Percentiles rank a stretch among this genome's conserved stretches.
phyloP scores from a whole-genome alignment of 106 monocot genomes.

The Ottelia alismoides region DNA sequence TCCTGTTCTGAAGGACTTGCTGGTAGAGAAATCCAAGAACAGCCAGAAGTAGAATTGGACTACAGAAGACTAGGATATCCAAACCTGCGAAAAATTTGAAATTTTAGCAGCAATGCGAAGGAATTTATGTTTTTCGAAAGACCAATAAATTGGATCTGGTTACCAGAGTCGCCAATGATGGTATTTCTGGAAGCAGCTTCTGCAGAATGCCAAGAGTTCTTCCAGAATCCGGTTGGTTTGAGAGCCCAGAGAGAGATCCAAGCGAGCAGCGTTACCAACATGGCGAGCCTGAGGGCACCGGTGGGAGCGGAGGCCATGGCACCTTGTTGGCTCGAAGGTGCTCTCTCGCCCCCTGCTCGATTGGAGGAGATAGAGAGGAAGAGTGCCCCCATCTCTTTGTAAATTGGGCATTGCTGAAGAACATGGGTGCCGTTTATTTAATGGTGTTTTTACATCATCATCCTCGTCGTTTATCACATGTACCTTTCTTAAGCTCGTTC shows the following conservation, averaged over 20 bases:
- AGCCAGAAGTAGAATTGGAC: constrained; percentile 39
- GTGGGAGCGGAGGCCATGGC: too few relatives aligned
- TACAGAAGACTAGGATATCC: constrained; percentile 50
- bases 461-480: too few relatives aligned
- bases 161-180: constrained; percentile 34
- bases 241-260: constrained; percentile 57
- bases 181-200: constrained; percentile 33
- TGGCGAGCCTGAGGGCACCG: constrained; percentile 29
- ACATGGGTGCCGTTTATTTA: too few relatives aligned
- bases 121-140: background rate
- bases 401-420: too few relatives aligned
- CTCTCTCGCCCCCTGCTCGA: too few relatives aligned
- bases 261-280: constrained; percentile 18
- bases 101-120: background rate
- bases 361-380: too few relatives aligned
- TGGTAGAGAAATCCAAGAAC: constrained; percentile 25
- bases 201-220: constrained; percentile 57
- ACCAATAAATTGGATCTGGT: too few relatives aligned
- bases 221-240: constrained; percentile 60
- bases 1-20: constrained; percentile 17
- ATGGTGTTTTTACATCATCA: too few relatives aligned
- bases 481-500: too few relatives aligned
- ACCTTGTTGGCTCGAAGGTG: too few relatives aligned
- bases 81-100: constrained; percentile 26
- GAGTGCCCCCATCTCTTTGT: too few relatives aligned